Conservation (phyloP, 257 asterid genomes). For the Przewalskia tangutica region DNA sequence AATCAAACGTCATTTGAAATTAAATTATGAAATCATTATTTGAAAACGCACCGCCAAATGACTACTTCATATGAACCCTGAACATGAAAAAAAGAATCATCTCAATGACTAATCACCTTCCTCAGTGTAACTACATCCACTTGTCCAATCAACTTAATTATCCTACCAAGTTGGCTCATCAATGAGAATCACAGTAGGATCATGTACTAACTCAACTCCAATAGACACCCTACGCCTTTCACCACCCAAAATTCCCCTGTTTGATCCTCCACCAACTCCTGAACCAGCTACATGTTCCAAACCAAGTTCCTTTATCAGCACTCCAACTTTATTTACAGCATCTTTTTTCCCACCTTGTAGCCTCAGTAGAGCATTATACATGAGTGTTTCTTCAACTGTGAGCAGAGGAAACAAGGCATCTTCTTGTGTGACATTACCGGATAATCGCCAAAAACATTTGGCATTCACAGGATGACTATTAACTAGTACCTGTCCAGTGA, state of each 20-base stretch:
- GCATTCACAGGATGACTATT: conserved; percentile 31
- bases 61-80: too few species aligned
- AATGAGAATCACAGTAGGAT: conserved; percentile 53
- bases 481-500: conserved; percentile 49
- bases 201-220: conserved; percentile 73
- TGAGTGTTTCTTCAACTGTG: conserved; percentile 68
- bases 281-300: conserved; percentile 48
- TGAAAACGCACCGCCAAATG: too few species aligned
- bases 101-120: too few species aligned
- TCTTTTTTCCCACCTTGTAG: conserved; percentile 31
- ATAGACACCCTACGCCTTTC: conserved; percentile 77
- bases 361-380: conserved; percentile 60
- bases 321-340: conserved; percentile 28
- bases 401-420: conserved; percentile 76
- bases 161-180: conserved; percentile 92
- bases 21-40: too few species aligned
- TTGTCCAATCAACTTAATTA: too few species aligned
- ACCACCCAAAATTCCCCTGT: conserved; percentile 68
- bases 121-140: too few species aligned
- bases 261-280: conserved; percentile 48
- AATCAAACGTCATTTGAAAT: too few species aligned
- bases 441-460: conserved; percentile 33
- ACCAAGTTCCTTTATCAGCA: conserved; percentile 58
- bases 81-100: too few species aligned
- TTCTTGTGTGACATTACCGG: conserved; percentile 70